Evolutionary conservation across 257 asterid genomes (phyloP).

Genomic region (Agastache rugosa): DNA sequence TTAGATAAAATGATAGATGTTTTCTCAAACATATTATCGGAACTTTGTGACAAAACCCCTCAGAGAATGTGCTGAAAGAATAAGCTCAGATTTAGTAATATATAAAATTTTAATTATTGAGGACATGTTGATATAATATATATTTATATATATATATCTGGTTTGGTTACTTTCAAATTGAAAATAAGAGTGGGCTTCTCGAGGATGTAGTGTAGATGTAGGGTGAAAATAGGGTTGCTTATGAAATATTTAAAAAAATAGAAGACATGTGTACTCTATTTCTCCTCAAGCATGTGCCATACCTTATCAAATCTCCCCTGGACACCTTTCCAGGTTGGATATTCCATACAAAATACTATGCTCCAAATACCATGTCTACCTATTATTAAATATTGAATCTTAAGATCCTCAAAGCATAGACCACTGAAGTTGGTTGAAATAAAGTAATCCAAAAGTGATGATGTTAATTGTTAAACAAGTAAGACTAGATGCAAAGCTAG

Average conservation of each 20-base stretch:
- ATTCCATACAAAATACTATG: not conserved
- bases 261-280: too few relatives aligned
- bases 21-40: not conserved
- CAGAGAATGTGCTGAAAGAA: not conserved
- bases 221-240: too few relatives aligned
- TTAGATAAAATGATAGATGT: not conserved
- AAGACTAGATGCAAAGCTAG: slow-evolving; percentile 6
- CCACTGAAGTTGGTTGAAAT: too few relatives aligned
- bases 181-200: too few relatives aligned
- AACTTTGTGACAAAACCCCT: not conserved
- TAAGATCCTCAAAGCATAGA: not conserved
- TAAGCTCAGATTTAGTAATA: too few relatives aligned
- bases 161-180: too few relatives aligned
- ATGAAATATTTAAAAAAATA: too few relatives aligned
- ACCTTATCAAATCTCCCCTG: not conserved
- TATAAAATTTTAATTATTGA: not conserved
- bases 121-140: not conserved
- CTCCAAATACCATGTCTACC: not conserved
- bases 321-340: not conserved
- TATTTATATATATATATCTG: too few relatives aligned
- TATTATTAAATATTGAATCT: too few relatives aligned
- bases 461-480: not conserved
- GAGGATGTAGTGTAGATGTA: too few relatives aligned
- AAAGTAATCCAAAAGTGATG: too few relatives aligned
- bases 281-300: not conserved